Percentiles rank a stretch among this genome's conserved stretches.
phyloP scores from a whole-genome alignment of 192 early-diverging fungal genomes.

The Lobulomyces angularis region DNA sequence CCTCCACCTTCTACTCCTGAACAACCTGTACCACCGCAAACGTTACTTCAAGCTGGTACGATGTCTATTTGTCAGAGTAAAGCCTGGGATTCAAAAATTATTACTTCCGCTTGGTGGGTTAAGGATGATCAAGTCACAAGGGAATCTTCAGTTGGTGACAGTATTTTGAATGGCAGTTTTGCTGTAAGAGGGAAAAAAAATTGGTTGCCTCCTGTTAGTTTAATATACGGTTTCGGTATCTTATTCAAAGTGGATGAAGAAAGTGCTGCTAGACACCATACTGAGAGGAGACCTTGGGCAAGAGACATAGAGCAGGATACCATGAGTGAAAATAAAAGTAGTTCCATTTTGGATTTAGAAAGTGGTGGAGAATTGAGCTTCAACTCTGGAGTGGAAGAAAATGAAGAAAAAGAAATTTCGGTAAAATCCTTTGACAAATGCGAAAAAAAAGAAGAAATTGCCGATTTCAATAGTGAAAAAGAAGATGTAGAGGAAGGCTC shows the following conservation, averaged over 20 bases:
- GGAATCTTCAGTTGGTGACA: constrained; percentile 82
- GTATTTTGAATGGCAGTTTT: constrained; percentile 78
- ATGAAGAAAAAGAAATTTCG: constrained; percentile 9
- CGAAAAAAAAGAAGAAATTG: constrained; percentile 4
- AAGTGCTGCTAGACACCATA: constrained; percentile 53
- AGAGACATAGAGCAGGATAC: constrained; percentile 2
- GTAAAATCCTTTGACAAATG: constrained; percentile 23
- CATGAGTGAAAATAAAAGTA: background rate
- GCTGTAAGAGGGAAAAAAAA: constrained; percentile 93
- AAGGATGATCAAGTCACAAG: constrained; percentile 75
- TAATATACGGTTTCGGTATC: constrained; percentile 94
- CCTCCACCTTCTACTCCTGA: constrained; percentile 8
- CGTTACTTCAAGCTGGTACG: constrained; percentile 85
- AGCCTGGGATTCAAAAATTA: constrained; percentile 96
- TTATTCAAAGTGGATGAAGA: constrained; percentile 81
- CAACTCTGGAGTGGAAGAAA: constrained; percentile 12
- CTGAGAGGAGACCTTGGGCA: constrained; percentile 46
- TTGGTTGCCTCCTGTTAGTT: constrained; percentile 79
- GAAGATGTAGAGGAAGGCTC: constrained; percentile 9
- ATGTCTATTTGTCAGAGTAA: constrained; percentile 90
- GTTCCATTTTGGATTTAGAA: constrained; percentile 10
- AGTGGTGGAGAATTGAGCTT: constrained; percentile 4
- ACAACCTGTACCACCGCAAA: constrained; percentile 68
- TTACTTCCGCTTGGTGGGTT: constrained; percentile 93
- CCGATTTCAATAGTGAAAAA: constrained; percentile 1